Evolutionary conservation across 129 eudicot genomes (phyloP).

Genomic region (Flaveria bidentis): DNA sequence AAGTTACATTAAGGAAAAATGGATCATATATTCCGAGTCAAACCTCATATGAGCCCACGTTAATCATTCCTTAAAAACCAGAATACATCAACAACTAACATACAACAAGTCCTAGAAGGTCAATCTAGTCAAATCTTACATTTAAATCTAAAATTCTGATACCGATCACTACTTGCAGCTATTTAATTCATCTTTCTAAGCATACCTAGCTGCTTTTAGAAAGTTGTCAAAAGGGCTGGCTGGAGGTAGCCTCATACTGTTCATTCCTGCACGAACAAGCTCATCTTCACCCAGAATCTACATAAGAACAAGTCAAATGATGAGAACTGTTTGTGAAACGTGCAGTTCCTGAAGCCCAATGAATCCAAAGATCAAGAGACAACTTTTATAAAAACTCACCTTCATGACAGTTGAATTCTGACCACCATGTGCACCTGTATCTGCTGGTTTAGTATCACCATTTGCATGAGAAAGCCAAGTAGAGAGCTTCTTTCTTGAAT

Average conservation of each 20-base stretch:
- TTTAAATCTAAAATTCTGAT: conserved; percentile 11
- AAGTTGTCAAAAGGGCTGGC: conserved; percentile 99
- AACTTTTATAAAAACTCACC: conserved; percentile 35
- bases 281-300: conserved; percentile 54
- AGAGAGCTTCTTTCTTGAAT: conserved; percentile 84
- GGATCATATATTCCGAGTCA: conserved; percentile 19
- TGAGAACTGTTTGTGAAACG: background rate
- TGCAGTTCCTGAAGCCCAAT: background rate
- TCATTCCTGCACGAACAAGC: conserved; percentile 31
- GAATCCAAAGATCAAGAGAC: background rate
- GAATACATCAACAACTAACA: background rate
- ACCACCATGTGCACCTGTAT: background rate
- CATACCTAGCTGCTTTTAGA: conserved; percentile 81
- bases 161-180: conserved; percentile 11
- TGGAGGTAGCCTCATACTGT: conserved; percentile 77
- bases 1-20: background rate
- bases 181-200: conserved; percentile 12
- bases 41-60: conserved; percentile 17
- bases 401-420: conserved; percentile 41
- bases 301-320: conserved; percentile 23
- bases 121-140: conserved; percentile 29
- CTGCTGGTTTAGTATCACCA: conserved; percentile 36
- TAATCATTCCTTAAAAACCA: conserved; percentile 10
- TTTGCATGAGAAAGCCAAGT: conserved; percentile 70
- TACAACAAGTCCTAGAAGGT: conserved; percentile 24